A percentile compares a stretch with the other conserved stretches of the same genome.
These are phyloP conservation scores for Xylaria longipes DNA, from an alignment of 495 filamentous ascomycete species.

Conservation along the genomic window DNA sequence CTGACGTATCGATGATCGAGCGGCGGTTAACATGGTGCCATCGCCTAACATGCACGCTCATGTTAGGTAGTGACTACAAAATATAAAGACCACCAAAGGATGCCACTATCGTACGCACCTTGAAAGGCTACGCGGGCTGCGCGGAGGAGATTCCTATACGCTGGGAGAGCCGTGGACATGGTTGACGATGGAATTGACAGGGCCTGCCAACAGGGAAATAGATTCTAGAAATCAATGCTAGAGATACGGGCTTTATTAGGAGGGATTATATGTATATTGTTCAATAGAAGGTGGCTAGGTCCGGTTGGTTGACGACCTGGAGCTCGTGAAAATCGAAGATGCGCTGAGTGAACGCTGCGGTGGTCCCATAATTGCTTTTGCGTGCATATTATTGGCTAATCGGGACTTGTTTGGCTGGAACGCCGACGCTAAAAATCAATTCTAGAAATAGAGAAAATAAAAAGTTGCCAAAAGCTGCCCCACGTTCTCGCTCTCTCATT, in stretches of 20 bases:
- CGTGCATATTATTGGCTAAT: not conserved
- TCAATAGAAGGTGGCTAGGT: not conserved
- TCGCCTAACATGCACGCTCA: slow-evolving; percentile 64
- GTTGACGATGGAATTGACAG: not conserved
- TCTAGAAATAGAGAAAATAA: slow-evolving; percentile 18
- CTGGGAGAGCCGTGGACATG: slow-evolving; percentile 68
- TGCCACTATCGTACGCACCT: slow-evolving; percentile 55
- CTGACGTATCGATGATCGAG: slow-evolving; percentile 70
- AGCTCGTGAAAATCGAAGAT: slow-evolving; percentile 37
- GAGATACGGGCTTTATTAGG: not conserved
- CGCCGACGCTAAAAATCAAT: slow-evolving; percentile 26
- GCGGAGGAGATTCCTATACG: slow-evolving; percentile 85
- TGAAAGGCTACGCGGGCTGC: slow-evolving; percentile 82
- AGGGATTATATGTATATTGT: not conserved
- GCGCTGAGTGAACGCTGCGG: not conserved
- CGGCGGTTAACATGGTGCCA: slow-evolving; percentile 65
- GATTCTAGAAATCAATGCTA: not conserved
- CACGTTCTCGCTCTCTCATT: slow-evolving; percentile 21
- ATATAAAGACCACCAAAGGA: not conserved
- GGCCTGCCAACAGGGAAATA: not conserved
- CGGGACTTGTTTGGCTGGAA: not conserved
- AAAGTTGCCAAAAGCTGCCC: slow-evolving; percentile 24
- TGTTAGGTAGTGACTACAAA: not conserved
- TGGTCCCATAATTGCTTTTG: not conserved
- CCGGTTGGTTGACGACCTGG: not conserved